Conservation (phyloP, 495 filamentous ascomycete species). For the Aspergillus sclerotiicarbonarius region DNA sequence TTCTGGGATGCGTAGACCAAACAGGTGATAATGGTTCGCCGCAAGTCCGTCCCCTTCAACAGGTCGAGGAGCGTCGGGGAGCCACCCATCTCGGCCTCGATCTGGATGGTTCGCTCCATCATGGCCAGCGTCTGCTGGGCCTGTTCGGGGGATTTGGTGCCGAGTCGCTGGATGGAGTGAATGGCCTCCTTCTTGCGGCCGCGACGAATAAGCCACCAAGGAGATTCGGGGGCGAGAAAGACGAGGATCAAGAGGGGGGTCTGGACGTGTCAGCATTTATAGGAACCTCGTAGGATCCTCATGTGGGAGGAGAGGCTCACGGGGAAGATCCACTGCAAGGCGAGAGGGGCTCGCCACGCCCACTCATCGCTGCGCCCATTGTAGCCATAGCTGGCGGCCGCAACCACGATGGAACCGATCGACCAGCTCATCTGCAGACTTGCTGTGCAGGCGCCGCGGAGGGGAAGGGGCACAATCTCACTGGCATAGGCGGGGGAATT, state of each 20-base stretch:
- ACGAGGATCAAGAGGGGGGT: slow-evolving; percentile 62
- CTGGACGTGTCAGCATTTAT: slow-evolving; percentile 5
- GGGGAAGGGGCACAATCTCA: slow-evolving; percentile 63
- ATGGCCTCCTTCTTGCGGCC: slow-evolving; percentile 62
- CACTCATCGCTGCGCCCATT: slow-evolving; percentile 48
- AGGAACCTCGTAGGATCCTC: background rate
- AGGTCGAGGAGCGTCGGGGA: slow-evolving; percentile 60
- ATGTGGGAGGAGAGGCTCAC: background rate
- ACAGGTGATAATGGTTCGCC: slow-evolving; percentile 65
- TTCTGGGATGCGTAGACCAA: slow-evolving; percentile 48
- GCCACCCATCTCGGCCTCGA: slow-evolving; percentile 59
- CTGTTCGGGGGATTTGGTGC: slow-evolving; percentile 52
- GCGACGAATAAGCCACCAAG: slow-evolving; percentile 54
- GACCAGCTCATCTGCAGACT: slow-evolving; percentile 75
- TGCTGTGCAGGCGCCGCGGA: slow-evolving; percentile 64
- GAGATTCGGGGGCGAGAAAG: slow-evolving; percentile 64
- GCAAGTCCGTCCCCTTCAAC: slow-evolving; percentile 63
- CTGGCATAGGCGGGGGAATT: slow-evolving; percentile 69
- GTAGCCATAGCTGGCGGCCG: slow-evolving; percentile 60
- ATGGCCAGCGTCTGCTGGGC: slow-evolving; percentile 65
- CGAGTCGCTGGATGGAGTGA: slow-evolving; percentile 59
- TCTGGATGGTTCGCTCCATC: slow-evolving; percentile 69
- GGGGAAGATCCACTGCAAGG: slow-evolving; percentile 79
- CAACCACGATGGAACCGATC: slow-evolving; percentile 66
- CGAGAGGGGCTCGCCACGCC: slow-evolving; percentile 59